Base-by-base conservation (phyloP, 1,139 yeast genomes). In the Yamadazyma membranifaciens region DNA sequence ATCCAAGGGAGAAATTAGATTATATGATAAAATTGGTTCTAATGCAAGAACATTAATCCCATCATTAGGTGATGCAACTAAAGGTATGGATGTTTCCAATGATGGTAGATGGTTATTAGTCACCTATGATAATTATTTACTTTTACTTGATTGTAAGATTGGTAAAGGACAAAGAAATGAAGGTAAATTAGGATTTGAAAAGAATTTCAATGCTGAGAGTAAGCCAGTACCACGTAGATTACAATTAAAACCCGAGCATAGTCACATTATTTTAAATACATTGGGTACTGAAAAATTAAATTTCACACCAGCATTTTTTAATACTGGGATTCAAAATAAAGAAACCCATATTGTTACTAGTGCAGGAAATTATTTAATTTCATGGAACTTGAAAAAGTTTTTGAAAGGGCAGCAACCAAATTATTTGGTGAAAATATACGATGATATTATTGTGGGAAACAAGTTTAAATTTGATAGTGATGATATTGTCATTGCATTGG, bases 51-150 rank as follows among this genome's bases (percentile, higher is more conserved):
- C 92, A 0, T 72, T 78, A 15, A 64, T 88, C 31, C 96, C 96
- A 1, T 87, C 95, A 0, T 65, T 88, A 41, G 96, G 96, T 12
- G 94, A 87, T 49, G 67, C 80, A 2, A 78, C 85, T 37, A 63
- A 72, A 37, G 85, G 85, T 20, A 53, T 87, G 22, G 91, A 85
- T 44, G 80, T 78, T 1, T 81, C 95, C 6, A 80, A 83, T 17
- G 94, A 86, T 57, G 96, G 96, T 42, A 71, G 78, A 53, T 88
- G 91, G 87, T 54, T 88, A 33, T 65, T 89, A 45, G 94, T 89
- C 1, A 88, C 96, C 0, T 86, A 92, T 65, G 68, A 73, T 51
- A 75, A 80, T 1, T 86, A 85, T 55, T 63, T 88, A 44, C 65
- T 88, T 42, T 70, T 89, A 37, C 70, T 87, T 47, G 94, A 87